phyloP scores from a whole-genome alignment of 2,329 filamentous ascomycete genomes.

The Metarhizium robertsii region DNA sequence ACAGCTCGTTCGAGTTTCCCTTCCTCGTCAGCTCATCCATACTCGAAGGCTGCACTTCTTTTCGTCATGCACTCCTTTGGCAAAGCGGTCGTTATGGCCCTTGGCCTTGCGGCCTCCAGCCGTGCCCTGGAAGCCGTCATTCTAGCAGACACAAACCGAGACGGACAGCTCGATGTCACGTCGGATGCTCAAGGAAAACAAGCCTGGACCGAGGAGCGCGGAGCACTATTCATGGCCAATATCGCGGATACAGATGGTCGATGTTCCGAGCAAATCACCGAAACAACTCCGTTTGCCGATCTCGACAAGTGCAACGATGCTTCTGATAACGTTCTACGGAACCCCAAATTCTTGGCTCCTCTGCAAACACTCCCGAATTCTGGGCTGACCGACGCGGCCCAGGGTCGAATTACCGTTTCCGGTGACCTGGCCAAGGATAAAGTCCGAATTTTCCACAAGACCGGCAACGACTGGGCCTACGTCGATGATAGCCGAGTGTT shows the following conservation, averaged over 20 bases:
- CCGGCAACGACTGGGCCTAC: slow-evolving; percentile 15
- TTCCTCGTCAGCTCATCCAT: too few species aligned
- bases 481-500: slow-evolving; percentile 6
- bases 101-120: background rate
- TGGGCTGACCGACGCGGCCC: slow-evolving; percentile 9
- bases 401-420: slow-evolving; percentile 10
- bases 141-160: slow-evolving; percentile 25
- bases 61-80: too few species aligned
- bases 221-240: slow-evolving; percentile 26
- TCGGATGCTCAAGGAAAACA: slow-evolving; percentile 15
- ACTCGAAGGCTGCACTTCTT: too few species aligned
- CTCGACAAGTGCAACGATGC: slow-evolving; percentile 26
- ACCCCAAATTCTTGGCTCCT: slow-evolving; percentile 21
- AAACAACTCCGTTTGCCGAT: slow-evolving; percentile 13
- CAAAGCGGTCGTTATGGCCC: too few species aligned
- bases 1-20: too few species aligned
- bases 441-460: slow-evolving; percentile 20
- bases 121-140: slow-evolving; percentile 8
- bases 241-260: slow-evolving; percentile 23
- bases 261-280: slow-evolving; percentile 14
- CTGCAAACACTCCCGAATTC: slow-evolving; percentile 19
- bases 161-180: slow-evolving; percentile 19
- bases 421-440: slow-evolving; percentile 5
- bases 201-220: slow-evolving; percentile 13
- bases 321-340: slow-evolving; percentile 21